These are phyloP conservation scores for Ceratocystis lukuohia DNA, from an alignment of 2,329 filamentous ascomycete species.

Conservation along the genomic window DNA sequence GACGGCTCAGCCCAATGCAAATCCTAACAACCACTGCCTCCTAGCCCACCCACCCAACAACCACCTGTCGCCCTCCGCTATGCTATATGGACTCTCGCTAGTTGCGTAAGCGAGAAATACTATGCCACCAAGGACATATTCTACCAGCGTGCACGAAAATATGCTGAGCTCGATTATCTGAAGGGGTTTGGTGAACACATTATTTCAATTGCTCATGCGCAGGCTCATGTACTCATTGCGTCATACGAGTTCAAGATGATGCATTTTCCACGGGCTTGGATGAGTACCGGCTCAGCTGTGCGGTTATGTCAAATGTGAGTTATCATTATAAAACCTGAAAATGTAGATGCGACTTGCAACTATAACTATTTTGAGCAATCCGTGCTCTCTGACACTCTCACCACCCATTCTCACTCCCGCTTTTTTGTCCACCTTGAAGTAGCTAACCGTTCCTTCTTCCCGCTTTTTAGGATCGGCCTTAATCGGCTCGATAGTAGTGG, in stretches of 20 bases:
- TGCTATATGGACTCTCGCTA: conserved; percentile 92
- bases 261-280: conserved; percentile 92
- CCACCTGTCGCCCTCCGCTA: conserved; percentile 83
- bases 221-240: conserved; percentile 67
- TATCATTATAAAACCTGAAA: neutral
- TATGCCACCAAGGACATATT: conserved; percentile 69
- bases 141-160: conserved; percentile 79
- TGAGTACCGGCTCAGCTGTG: conserved; percentile 73
- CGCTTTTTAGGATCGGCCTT: conserved; percentile 61
- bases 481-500: conserved; percentile 73
- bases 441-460: conserved; percentile 27
- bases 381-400: no score
- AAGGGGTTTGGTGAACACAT: conserved; percentile 83
- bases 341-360: neutral
- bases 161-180: conserved; percentile 78
- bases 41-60: conserved; percentile 62
- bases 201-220: conserved; percentile 73
- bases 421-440: no score
- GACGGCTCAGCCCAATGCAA: no score
- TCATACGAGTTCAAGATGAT: conserved; percentile 94
- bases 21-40: conserved; percentile 4
- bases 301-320: conserved; percentile 69
- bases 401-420: no score
- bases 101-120: conserved; percentile 72
- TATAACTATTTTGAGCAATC: no score